Base-by-base conservation (phyloP, 1,284 basidiomycete species). In the Fistulinella cinereoalba region DNA sequence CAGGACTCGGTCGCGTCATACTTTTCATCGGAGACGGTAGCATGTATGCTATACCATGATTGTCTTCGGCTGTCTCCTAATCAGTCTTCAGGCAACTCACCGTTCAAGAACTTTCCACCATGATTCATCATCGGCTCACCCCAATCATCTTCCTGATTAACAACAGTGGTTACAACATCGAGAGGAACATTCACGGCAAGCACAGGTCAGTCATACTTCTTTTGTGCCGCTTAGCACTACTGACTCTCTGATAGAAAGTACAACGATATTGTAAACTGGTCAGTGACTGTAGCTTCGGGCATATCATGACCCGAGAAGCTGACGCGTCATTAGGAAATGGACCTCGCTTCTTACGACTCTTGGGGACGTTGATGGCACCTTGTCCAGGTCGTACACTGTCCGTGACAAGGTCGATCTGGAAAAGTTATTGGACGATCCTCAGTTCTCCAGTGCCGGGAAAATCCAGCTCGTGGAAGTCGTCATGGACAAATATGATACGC, bases 111-210 rank as follows among this genome's bases (percentile, higher is more conserved):
- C 64, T 94, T 15, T 85, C 88, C 6, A 83, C 85, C 3, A 92
- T 92, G 84, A 76, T 91, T 45, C 77, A 75, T 24, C 65, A 77
- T 45, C 76, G 73, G 7, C 63, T 92, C 27, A 85, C 76, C 46
- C 89, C 91, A 3, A 89, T 90, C 61, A 73, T 93, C 43, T 92
- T 93, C 65, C 74, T 97, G 13, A 72, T 97, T 47, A 93, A 94
- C 74, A 95, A 97, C 69, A 81, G 82, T 44, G 94, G 94, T 0
- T 94, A 93, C 66, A 85, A 85, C 36, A 93, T 96, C 52, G 93
- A 97, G 72, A 77, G 88, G 18, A 81, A 79, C 60, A 78, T 92
- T 53, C 84, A 91, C 62, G 89, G 85, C 19, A 75, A 74, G 58
- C 54, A 71, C 18, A 68, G 76, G 69, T 56, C 38, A 50, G 66